Conservation (phyloP, 2,329 filamentous ascomycete genomes). For the Claviceps paspali region DNA sequence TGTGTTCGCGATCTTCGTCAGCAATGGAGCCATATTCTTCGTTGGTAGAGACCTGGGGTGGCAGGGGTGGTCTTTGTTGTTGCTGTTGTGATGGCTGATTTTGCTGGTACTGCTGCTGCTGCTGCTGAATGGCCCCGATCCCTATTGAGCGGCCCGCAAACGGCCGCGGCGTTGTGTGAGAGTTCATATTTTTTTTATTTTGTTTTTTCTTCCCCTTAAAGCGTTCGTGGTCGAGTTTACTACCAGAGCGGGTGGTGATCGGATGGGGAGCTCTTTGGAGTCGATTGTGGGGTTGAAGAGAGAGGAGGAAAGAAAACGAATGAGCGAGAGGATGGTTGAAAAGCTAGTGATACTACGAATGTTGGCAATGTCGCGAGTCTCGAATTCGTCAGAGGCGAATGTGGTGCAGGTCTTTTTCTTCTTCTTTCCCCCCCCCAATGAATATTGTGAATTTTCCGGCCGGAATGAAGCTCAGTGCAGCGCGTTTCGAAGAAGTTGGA, state of each 20-base stretch:
- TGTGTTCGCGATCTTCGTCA: slow-evolving; percentile 85
- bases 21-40: slow-evolving; percentile 37
- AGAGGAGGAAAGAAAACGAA: neutral
- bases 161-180: slow-evolving; percentile 22
- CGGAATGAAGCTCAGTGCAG: neutral
- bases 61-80: slow-evolving; percentile 14
- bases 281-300: neutral
- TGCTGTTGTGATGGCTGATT: slow-evolving; percentile 15
- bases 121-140: slow-evolving; percentile 16
- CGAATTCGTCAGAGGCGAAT: neutral
- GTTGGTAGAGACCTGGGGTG: slow-evolving; percentile 20
- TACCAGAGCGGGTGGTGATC: neutral
- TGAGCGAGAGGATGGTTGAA: no score
- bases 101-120: slow-evolving; percentile 18
- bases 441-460: neutral
- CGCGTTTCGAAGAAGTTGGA: neutral
- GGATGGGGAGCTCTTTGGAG: neutral
- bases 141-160: slow-evolving; percentile 21
- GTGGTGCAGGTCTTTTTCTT: neutral
- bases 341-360: neutral
- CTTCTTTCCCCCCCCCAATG: neutral
- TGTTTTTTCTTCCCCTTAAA: no score
- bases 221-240: neutral
- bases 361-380: neutral
- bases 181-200: slow-evolving; percentile 18